Percentiles rank a stretch among this genome's conserved stretches.
Conservation (phyloP, 495 filamentous ascomycete species). For the Wilcoxina mikolae region DNA sequence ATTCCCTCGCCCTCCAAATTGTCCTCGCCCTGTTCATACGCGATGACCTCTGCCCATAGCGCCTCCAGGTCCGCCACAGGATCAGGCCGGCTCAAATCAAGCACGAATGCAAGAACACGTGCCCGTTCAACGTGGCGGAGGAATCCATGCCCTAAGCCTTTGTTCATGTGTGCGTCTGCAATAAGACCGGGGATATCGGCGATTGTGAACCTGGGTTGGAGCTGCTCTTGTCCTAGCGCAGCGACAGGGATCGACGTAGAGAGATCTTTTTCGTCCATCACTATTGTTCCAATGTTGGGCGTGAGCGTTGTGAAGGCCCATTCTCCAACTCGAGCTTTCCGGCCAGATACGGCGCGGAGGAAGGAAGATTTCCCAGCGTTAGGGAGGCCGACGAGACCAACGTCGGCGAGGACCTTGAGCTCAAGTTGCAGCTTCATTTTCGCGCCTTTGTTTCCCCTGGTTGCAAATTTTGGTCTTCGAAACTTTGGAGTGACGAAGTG, state of each 20-base stretch:
- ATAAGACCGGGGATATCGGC: constrained; percentile 93
- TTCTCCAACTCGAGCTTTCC: constrained; percentile 72
- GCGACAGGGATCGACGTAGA: constrained; percentile 27
- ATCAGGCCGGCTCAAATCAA: constrained; percentile 69
- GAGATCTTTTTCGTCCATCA: constrained; percentile 69
- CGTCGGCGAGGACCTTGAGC: constrained; percentile 85
- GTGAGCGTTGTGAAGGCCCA: constrained; percentile 96
- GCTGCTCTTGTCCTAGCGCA: constrained; percentile 20
- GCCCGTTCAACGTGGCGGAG: constrained; percentile 89
- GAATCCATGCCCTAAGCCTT: constrained; percentile 81
- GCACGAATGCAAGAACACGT: constrained; percentile 78
- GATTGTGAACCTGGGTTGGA: constrained; percentile 68
- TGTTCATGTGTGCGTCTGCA: constrained; percentile 78
- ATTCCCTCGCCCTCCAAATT: constrained; percentile 36
- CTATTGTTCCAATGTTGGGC: constrained; percentile 88
- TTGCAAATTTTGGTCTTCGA: constrained; percentile 69
- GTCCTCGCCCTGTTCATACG: constrained; percentile 68
- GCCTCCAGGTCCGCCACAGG: constrained; percentile 60
- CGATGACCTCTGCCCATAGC: constrained; percentile 76
- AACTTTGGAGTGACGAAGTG: constrained; percentile 64
- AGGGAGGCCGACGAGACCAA: constrained; percentile 84
- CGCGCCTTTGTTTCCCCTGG: constrained; percentile 65
- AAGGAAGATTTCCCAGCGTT: constrained; percentile 95
- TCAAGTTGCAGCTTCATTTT: constrained; percentile 72
- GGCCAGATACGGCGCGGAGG: constrained; percentile 68